Evolutionary conservation across 2,329 filamentous ascomycete species (phyloP), one percentile per base, ranked within the genome.

Genomic region (Colletotrichum magnum): DNA sequence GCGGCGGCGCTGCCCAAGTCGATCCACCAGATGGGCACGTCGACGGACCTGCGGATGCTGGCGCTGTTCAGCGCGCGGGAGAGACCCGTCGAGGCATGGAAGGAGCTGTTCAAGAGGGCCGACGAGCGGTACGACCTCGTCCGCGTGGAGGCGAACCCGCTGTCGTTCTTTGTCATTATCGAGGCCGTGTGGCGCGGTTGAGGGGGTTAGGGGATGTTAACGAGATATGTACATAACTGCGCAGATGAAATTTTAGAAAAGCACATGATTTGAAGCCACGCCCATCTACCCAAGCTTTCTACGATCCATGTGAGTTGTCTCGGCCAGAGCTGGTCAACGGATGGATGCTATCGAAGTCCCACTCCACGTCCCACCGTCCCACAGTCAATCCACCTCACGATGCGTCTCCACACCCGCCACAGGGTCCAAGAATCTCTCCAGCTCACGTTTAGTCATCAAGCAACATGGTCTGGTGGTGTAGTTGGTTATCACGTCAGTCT

Each of bases 401-500:
- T 68, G 18, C 48, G 10, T 26, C 61, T 56, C 54, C 65, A 45
- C 41, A 36, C 10, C 9, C 32, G 5, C 13, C 52, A 58, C 2
- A 21, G 10, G 18, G 10, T 45, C 18, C 45, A 45, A 4, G 12
- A 16, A 2, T 6, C 15, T 4, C 21, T 16, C 18, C 1, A 0
- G 4, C 6, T 1, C 5, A 1, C 0, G 6, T 10, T 26, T 18
- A 52, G 56, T 57, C 67, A 69, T 61, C 67, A 67, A 66, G 4
- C 0, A 56, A 61, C 16, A 47, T 67, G 67, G 67, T 69, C 57
- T 69, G 56, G 65, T 78, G 75, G 76, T 77, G 76, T 77, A 78
- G 81, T 83, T 83, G 81, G 81, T 83, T 82, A 83, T 83, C 81
- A 83, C 82, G 78, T 83, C 80, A 82, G 81, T 83, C 80, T 83